Evolutionary conservation across 257 asterid species (phyloP).

Genomic region (Solanum sitiens): DNA sequence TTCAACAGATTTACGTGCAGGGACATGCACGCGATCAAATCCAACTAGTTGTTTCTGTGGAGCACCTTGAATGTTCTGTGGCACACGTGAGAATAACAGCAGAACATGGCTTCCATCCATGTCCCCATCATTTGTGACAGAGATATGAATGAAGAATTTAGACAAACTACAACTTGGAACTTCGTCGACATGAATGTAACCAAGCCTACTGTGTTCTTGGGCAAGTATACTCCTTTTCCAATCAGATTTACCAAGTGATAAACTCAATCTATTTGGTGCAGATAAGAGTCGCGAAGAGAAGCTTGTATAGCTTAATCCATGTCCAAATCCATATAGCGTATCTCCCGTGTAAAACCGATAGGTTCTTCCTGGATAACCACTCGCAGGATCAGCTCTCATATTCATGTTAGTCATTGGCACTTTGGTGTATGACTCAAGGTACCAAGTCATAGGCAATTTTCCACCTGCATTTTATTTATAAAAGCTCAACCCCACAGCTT

Average conservation of each 20-base stretch:
- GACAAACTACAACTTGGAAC: constrained; percentile 35
- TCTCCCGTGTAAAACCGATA: constrained; percentile 82
- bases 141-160: constrained; percentile 40
- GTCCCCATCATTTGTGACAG: constrained; percentile 58
- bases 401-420: constrained; percentile 82
- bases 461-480: constrained; percentile 44
- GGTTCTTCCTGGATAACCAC: constrained; percentile 86
- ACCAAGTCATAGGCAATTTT: constrained; percentile 80
- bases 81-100: constrained; percentile 43
- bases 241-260: constrained; percentile 14
- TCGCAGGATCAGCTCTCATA: constrained; percentile 80
- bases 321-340: constrained; percentile 51
- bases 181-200: constrained; percentile 39
- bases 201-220: constrained; percentile 5
- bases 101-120: constrained; percentile 55
- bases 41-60: constrained; percentile 60
- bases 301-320: constrained; percentile 74
- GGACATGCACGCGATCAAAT: constrained; percentile 46
- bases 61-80: constrained; percentile 24
- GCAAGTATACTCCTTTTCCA: constrained; percentile 19
- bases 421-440: constrained; percentile 72
- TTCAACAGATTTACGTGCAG: constrained; percentile 12
- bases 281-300: constrained; percentile 40
- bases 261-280: constrained; percentile 47
- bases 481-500: not conserved